Percentiles rank a stretch among this genome's conserved stretches.
Conservation (phyloP, 768 basidiomycete species). For the Russula ochroleuca region DNA sequence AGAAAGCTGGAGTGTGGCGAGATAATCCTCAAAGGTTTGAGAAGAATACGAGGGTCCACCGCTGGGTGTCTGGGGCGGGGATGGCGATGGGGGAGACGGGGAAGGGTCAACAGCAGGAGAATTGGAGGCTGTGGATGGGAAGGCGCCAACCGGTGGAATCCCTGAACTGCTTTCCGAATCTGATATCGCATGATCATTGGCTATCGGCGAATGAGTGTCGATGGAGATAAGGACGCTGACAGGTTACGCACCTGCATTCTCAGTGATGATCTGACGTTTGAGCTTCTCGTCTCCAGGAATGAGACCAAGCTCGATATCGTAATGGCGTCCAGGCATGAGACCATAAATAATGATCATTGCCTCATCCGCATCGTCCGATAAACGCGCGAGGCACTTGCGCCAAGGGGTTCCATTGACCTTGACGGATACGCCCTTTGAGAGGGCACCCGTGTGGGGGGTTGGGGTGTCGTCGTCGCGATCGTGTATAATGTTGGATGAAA, state of each 20-base stretch:
- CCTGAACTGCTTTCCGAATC: constrained; percentile 7
- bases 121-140: not conserved
- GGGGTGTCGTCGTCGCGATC: constrained; percentile 29
- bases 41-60: constrained; percentile 32
- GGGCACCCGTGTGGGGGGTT: constrained; percentile 48
- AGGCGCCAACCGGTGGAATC: constrained; percentile 13
- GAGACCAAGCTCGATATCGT: constrained; percentile 82
- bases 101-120: constrained; percentile 20
- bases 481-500: constrained; percentile 35
- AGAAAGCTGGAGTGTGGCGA: constrained; percentile 59
- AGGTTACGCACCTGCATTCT: constrained; percentile 40
- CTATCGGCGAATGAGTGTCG: not conserved
- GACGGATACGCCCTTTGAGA: constrained; percentile 70
- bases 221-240: not conserved
- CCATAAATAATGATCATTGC: constrained; percentile 90
- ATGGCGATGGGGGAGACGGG: constrained; percentile 26
- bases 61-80: constrained; percentile 26
- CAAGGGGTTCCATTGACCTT: constrained; percentile 77
- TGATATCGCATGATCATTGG: constrained; percentile 8
- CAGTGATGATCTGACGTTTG: constrained; percentile 63
- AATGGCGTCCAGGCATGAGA: constrained; percentile 81
- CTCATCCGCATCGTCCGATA: constrained; percentile 78
- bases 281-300: constrained; percentile 57
- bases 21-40: constrained; percentile 62
- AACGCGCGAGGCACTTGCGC: constrained; percentile 73